A percentile compares a stretch with the other conserved stretches of the same genome.
phyloP scores from a whole-genome alignment of 495 filamentous ascomycete genomes.

The Xylaria intraflava region DNA sequence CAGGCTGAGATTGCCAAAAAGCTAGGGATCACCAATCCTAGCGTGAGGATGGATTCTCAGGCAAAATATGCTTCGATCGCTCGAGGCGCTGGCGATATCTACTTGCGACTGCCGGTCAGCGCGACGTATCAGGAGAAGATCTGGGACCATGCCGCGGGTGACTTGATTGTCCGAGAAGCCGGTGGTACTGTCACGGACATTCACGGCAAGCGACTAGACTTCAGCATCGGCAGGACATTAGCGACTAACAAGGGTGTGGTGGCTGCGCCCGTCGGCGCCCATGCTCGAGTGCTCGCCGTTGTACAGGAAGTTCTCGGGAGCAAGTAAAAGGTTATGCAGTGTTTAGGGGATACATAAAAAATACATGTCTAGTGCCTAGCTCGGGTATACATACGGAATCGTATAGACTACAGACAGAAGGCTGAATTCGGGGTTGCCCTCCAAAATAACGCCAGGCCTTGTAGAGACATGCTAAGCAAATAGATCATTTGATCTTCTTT shows the following conservation, averaged over 20 bases:
- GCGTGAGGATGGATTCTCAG: slow-evolving; percentile 93
- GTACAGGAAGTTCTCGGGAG: slow-evolving; percentile 68
- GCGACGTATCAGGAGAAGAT: slow-evolving; percentile 97
- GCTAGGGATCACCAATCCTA: slow-evolving; percentile 76
- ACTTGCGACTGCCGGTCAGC: slow-evolving; percentile 76
- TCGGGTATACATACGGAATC: slow-evolving; percentile 23
- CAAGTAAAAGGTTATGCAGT: slow-evolving; percentile 18
- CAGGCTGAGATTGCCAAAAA: slow-evolving; percentile 75
- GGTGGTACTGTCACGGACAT: slow-evolving; percentile 88
- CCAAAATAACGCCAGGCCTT: slow-evolving; percentile 4
- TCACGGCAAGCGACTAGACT: slow-evolving; percentile 72
- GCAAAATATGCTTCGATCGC: slow-evolving; percentile 96
- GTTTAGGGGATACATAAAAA: slow-evolving; percentile 19
- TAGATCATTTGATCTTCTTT: slow-evolving; percentile 88
- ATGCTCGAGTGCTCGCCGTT: slow-evolving; percentile 68
- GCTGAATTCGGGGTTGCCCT: background rate
- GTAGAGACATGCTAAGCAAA: slow-evolving; percentile 20
- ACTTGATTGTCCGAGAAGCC: slow-evolving; percentile 88
- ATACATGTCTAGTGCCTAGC: slow-evolving; percentile 19
- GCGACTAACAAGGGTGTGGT: slow-evolving; percentile 87
- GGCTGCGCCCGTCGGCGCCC: slow-evolving; percentile 69
- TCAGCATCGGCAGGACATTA: slow-evolving; percentile 79
- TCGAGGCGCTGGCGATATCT: slow-evolving; percentile 91
- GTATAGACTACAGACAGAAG: slow-evolving; percentile 26
- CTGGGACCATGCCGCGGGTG: slow-evolving; percentile 98